Base-by-base conservation (phyloP, 805 yeast species). In the Debaryomyces castellii region DNA sequence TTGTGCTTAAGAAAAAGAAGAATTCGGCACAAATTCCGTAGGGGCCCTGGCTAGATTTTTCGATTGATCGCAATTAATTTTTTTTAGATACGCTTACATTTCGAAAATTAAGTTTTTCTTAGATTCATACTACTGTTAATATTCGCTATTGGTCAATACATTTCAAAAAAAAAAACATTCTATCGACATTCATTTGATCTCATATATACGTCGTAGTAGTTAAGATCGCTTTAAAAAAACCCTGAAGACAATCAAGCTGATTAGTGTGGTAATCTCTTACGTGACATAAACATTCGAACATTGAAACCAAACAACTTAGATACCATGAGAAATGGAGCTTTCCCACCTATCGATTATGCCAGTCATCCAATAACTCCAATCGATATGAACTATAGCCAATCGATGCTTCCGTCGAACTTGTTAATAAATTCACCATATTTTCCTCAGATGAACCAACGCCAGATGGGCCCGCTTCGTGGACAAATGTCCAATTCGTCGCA, bases 401-500 rank as follows among this genome's bases (percentile, higher is more conserved):
- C 83, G 11, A 72, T 83, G 71, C 64, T 84, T 16, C 90, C 90
- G 1, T 67, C 83, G 14, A 85, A 82, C 53, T 62, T 84, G 42
- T 63, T 84, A 40, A 67, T 80, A 47, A 74, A 80, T 3, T 82
- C 88, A 3, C 89, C 89, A 0, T 83, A 76, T 54, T 65, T 79
- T 8, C 34, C 73, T 10, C 54, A 46, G 41, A 46, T 44, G 40
- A 46, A 22, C 43, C 54, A 24, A 44, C 50, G 47, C 22, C 53
- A 44, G 25, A 40, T 44, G 22, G 44, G 40, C 41, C 54, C 52
- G 14, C 54, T 47, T 24, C 51, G 38, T 48, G 12, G 38, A 9
- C 48, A 20, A 21, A 41, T 23, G 38, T 20, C 38, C 5, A 16
- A 39, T 16, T 40, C 51, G 18, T 24, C 46, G 22, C 36, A 40